Evolutionary conservation across 2,329 filamentous ascomycete species (phyloP).

Genomic region (Graphilbum fragrans): DNA sequence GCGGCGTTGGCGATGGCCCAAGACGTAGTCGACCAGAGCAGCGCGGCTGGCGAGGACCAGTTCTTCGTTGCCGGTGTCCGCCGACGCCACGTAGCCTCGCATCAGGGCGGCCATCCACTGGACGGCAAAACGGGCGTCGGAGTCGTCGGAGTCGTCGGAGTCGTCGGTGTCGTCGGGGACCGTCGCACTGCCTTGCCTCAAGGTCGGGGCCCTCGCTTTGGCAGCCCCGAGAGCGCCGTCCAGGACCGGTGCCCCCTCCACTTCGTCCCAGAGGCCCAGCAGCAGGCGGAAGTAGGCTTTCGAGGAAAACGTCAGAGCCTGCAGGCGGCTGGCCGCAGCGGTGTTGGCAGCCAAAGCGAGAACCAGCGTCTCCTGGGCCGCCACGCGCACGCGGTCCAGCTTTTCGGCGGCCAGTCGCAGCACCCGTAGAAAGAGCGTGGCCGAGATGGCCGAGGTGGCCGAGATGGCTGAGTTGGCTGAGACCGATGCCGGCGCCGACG

Average conservation of each 20-base stretch:
- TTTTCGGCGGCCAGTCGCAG: slow-evolving; percentile 76
- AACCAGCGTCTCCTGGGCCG: slow-evolving; percentile 44
- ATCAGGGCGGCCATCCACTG: slow-evolving; percentile 42
- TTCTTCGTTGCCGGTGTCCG: slow-evolving; percentile 67
- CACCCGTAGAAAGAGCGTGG: slow-evolving; percentile 32
- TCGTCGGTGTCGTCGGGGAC: neutral
- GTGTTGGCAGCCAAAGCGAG: slow-evolving; percentile 24
- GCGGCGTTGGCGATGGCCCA: slow-evolving; percentile 23
- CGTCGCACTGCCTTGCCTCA: no score
- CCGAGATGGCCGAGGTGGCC: slow-evolving; percentile 16
- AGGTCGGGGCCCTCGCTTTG: no score
- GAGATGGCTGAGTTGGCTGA: no score
- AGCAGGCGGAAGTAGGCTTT: slow-evolving; percentile 44
- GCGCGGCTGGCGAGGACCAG: slow-evolving; percentile 57
- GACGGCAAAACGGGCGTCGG: slow-evolving; percentile 3
- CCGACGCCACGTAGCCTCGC: slow-evolving; percentile 58
- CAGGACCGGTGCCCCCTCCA: neutral
- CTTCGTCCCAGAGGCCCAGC: slow-evolving; percentile 29
- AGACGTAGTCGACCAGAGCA: slow-evolving; percentile 47
- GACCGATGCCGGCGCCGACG: slow-evolving; percentile 2
- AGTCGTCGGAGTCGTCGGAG: slow-evolving; percentile 12
- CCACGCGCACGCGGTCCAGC: slow-evolving; percentile 69
- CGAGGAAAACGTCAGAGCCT: slow-evolving; percentile 40
- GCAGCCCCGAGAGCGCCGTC: neutral
- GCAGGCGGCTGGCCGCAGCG: slow-evolving; percentile 18